Evolutionary conservation across 2,329 filamentous ascomycete species (phyloP), one percentile per base, ranked within the genome.

Genomic region (Xylariomycetidae sp.): DNA sequence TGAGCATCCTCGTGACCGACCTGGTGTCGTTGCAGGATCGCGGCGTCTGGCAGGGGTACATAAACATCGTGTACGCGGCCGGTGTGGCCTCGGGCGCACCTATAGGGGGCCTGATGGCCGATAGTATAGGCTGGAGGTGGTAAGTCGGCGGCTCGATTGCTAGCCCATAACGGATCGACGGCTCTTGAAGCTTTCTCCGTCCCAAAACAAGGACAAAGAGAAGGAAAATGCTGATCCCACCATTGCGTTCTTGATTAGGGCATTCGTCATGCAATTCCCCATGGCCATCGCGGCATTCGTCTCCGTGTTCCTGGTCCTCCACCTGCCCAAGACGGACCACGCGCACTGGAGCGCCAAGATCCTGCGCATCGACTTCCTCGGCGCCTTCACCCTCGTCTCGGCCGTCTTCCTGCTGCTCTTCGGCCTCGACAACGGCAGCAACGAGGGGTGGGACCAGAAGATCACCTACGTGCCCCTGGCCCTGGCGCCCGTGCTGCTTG

Each of bases 371-470:
- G 86, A 90, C 55, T 88, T 88, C 47, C 60, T 83, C 1, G 85
- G 86, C 6, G 84, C 84, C 2, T 58, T 75, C 17, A 67, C 77
- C 13, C 74, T 90, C 12, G 70, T 86, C 16, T 50, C 68, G 3
- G 82, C 84, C 4, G 77, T 88, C 1, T 56, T 82, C 34, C 65
- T 72, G 2, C 67, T 89, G 17, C 68, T 88, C 2, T 58, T 85
- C 14, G 83, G 82, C 9, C 67, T 90, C 11, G 85, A 90, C 53
- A 72, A 76, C 30, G 85, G 85, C 18, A 80, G 80, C 37, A 89
- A 88, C 54, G 64, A 78, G 7, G 76, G 79, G 16, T 88, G 86
- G 84, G 65, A 56, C 8, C 59, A 77, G 28, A 67, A 61, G 2
- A 54, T 76, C 31, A 79, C 83, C 2, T 62, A 85, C 18, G 58